A percentile compares a stretch with the other conserved stretches of the same genome.
These are phyloP conservation scores for Fusarium sp. DNA, from an alignment of 2,329 filamentous ascomycete species.

Conservation along the genomic window DNA sequence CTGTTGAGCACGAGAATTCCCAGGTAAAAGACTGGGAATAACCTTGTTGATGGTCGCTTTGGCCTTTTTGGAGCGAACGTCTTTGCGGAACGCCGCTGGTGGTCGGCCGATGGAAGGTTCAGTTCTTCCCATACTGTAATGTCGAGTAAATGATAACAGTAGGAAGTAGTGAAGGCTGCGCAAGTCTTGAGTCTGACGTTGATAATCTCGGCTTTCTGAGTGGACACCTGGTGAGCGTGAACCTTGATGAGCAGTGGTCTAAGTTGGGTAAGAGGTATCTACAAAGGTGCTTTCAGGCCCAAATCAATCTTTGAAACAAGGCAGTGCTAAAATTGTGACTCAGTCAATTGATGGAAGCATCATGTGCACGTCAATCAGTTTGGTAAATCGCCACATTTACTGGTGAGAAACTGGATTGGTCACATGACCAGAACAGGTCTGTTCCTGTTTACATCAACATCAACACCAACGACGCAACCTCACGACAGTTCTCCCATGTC, in stretches of 20 bases:
- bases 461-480: background rate
- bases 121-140: constrained; percentile 46
- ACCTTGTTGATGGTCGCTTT: constrained; percentile 68
- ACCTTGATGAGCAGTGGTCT: constrained; percentile 12
- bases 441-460: background rate
- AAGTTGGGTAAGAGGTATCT: background rate
- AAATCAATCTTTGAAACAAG: rapidly evolving
- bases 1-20: constrained; percentile 65
- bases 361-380: background rate
- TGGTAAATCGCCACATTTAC: constrained; percentile 5
- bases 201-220: background rate
- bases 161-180: no score
- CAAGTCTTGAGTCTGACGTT: no score
- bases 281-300: constrained; percentile 20
- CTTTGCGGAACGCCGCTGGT: constrained; percentile 45
- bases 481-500: background rate
- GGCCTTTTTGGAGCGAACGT: constrained; percentile 65
- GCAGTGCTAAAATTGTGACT: rapidly evolving
- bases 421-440: constrained; percentile 11
- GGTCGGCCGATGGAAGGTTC: constrained; percentile 42
- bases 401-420: background rate
- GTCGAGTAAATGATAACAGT: no score
- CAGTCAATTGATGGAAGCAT: background rate
- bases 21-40: constrained; percentile 66
- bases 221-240: background rate